These are phyloP conservation scores for Penicillium sp. DNA, from an alignment of 2,329 filamentous ascomycete genomes.

Conservation along the genomic window DNA sequence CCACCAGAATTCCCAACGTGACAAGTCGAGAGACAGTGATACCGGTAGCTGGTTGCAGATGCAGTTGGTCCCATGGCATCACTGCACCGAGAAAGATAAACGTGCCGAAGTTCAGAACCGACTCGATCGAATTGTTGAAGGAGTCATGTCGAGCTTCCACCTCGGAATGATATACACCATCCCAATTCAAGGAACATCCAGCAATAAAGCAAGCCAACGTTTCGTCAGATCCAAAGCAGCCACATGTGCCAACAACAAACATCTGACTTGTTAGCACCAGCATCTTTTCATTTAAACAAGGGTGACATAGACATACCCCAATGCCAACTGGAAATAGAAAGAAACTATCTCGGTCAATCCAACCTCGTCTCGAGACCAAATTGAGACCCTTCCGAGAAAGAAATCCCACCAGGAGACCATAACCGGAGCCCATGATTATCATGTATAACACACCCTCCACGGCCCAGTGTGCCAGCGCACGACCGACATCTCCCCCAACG, in stretches of 20 bases:
- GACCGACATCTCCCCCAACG: slow-evolving; percentile 56
- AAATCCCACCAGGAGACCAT: slow-evolving; percentile 59
- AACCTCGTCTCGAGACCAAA: slow-evolving; percentile 47
- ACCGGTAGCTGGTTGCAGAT: slow-evolving; percentile 57
- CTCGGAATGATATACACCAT: slow-evolving; percentile 63
- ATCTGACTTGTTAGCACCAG: slow-evolving; percentile 42
- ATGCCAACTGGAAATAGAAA: slow-evolving; percentile 57
- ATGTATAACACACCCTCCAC: slow-evolving; percentile 66
- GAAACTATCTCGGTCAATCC: slow-evolving; percentile 62
- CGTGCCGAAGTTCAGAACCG: slow-evolving; percentile 63
- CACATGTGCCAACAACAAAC: slow-evolving; percentile 62
- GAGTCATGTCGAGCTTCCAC: slow-evolving; percentile 62
- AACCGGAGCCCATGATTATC: slow-evolving; percentile 57
- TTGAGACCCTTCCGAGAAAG: slow-evolving; percentile 54
- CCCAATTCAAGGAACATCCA: slow-evolving; percentile 65
- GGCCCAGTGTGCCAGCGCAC: slow-evolving; percentile 61
- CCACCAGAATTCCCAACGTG: slow-evolving; percentile 56
- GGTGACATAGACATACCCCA: slow-evolving; percentile 47
- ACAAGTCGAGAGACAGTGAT: slow-evolving; percentile 58
- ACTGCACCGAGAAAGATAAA: slow-evolving; percentile 64
- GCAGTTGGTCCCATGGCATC: slow-evolving; percentile 61
- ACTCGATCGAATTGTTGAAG: slow-evolving; percentile 63
- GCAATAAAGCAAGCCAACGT: slow-evolving; percentile 65
- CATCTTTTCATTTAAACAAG: background rate
- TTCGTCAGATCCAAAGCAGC: slow-evolving; percentile 63